A percentile compares a stretch with the other conserved stretches of the same genome.
Conservation (phyloP, 164 flowering plant genomes). For the Brasenia schreberi region DNA sequence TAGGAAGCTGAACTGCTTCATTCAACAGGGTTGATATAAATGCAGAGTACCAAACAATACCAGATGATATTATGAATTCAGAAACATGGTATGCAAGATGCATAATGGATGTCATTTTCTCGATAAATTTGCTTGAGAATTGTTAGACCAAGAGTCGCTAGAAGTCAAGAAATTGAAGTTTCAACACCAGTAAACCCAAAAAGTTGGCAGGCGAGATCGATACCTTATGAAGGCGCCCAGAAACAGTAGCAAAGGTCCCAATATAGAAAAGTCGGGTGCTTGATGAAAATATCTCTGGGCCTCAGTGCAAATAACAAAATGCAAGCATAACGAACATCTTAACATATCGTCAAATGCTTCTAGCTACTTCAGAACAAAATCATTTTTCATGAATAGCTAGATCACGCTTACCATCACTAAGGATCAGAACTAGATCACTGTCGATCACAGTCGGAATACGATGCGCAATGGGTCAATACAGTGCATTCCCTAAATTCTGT, state of each 20-base stretch:
- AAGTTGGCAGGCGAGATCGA: too few relatives aligned
- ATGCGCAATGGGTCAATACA: conserved; percentile 90
- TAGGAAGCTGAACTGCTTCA: not conserved
- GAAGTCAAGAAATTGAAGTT: too few relatives aligned
- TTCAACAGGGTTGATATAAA: not conserved
- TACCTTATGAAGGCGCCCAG: too few relatives aligned
- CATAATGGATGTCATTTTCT: too few relatives aligned
- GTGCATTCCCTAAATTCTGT: conserved; percentile 84
- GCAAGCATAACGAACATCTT: not conserved
- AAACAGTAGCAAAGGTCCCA: too few relatives aligned
- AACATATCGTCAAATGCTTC: not conserved
- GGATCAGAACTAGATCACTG: conserved; percentile 92
- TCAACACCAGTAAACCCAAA: too few relatives aligned
- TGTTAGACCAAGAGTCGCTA: too few relatives aligned
- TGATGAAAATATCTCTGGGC: not conserved
- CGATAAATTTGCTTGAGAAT: too few relatives aligned
- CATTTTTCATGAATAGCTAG: not conserved
- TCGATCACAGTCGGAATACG: conserved; percentile 97
- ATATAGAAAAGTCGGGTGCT: too few relatives aligned
- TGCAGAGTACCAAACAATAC: not conserved
- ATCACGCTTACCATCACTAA: conserved; percentile 75
- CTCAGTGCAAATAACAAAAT: not conserved
- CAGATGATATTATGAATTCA: not conserved
- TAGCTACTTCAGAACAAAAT: not conserved
- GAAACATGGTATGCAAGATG: not conserved